Evolutionary conservation across 2,329 filamentous ascomycete species (phyloP), one percentile per base, ranked within the genome.

Genomic region (Westerdykella ornata): DNA sequence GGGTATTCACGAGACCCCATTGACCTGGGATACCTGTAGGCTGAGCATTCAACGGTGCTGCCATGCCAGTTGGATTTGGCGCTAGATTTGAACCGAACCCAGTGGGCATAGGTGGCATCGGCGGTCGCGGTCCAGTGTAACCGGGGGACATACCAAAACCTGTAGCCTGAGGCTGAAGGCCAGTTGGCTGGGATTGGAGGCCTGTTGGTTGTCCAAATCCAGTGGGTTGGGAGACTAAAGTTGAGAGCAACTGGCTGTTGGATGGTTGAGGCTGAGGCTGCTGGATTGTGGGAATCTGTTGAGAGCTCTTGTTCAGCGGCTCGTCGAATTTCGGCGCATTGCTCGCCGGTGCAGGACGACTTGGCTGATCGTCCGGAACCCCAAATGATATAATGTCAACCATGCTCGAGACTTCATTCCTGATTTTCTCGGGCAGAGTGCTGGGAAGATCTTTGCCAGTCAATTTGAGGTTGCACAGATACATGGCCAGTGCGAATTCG

Each of bases 301-400:
- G 62, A 12, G 69, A 67, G 54, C 70, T 74, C 48, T 75, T 68
- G 48, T 68, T 56, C 30, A 74, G 55, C 19, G 75, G 71, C 37
- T 77, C 70, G 59, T 77, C 79, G 59, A 90, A 88, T 54, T 80
- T 83, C 1, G 86, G 82, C 13, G 79, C 79, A 64, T 86, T 89
- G 45, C 72, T 78, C 40, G 73, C 73, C 3, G 72, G 69, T n/a
- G 54, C 43, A n/a, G 75, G 66, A 15, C 76, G 68, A 31, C 67
- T 66, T 13, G 70, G 53, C 12, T 71, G 72, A 19, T 90, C 84
- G 50, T 98, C 92, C 1, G 80, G 81, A 17, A 96, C 78, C 53
- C 84, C 88, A 63, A 98, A 98, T 45, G 88, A 95, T 61, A 98
- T 98, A 42, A 98, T 98, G 62, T 98, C 92, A 31, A 98, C 92